A percentile compares a stretch with the other conserved stretches of the same genome.
These are phyloP conservation scores for Protomyces macrosporus DNA, from an alignment of 1,139 yeast species.

Conservation along the genomic window DNA sequence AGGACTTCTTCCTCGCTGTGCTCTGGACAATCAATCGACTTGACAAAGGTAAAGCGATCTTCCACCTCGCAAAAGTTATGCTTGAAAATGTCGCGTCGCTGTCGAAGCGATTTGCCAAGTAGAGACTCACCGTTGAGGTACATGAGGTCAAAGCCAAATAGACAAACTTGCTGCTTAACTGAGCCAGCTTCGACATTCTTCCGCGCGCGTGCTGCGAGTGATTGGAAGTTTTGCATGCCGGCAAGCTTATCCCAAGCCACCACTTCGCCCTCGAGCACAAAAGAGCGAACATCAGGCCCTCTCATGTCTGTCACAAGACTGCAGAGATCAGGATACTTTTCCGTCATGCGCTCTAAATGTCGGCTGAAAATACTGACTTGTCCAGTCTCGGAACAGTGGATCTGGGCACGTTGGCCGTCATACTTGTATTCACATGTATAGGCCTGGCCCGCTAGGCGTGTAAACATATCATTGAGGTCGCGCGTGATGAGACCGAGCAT, in stretches of 20 bases:
- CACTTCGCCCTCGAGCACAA: slow-evolving; percentile 68
- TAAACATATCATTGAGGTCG: slow-evolving; percentile 79
- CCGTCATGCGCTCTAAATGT: slow-evolving; percentile 95
- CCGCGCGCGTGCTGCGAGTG: slow-evolving; percentile 84
- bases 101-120: slow-evolving; percentile 59
- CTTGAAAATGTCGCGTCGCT: slow-evolving; percentile 59
- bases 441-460: slow-evolving; percentile 60
- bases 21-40: slow-evolving; percentile 53
- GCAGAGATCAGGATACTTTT: slow-evolving; percentile 85
- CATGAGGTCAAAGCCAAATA: slow-evolving; percentile 84
- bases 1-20: slow-evolving; percentile 67
- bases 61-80: slow-evolving; percentile 57
- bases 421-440: slow-evolving; percentile 95
- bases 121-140: slow-evolving; percentile 65
- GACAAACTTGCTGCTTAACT: slow-evolving; percentile 82
- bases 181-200: slow-evolving; percentile 85
- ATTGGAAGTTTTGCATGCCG: slow-evolving; percentile 80
- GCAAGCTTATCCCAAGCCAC: slow-evolving; percentile 89
- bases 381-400: slow-evolving; percentile 68
- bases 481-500: slow-evolving; percentile 98
- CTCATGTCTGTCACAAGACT: slow-evolving; percentile 36
- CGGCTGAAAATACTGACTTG: slow-evolving; percentile 73
- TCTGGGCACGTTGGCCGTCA: slow-evolving; percentile 97
- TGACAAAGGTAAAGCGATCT: slow-evolving; percentile 81
- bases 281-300: slow-evolving; percentile 24